Evolutionary conservation across 2,329 filamentous ascomycete genomes (phyloP).

Genomic region (Stachybotrys chlorohalonatus): DNA sequence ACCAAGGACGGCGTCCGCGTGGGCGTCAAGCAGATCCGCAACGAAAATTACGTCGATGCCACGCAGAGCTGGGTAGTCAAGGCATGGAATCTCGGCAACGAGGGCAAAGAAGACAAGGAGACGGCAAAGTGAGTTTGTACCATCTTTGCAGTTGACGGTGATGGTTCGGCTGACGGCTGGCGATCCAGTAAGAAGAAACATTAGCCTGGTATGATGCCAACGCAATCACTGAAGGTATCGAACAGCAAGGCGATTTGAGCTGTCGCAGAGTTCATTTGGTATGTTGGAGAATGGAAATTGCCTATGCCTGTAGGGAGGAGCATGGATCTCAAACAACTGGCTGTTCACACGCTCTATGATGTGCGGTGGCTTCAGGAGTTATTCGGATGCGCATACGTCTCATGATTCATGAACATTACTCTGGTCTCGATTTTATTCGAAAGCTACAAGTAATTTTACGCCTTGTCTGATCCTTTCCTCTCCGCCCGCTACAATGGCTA

Average conservation of each 20-base stretch:
- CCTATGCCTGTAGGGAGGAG: no score
- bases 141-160: not conserved
- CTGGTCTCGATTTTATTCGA: not conserved
- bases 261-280: not conserved
- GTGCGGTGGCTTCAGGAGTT: not conserved
- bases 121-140: constrained; percentile 1
- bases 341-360: no score
- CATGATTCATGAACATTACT: not conserved
- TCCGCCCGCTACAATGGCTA: no score
- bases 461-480: no score
- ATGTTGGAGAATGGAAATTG: no score
- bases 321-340: no score
- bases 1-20: constrained; percentile 67
- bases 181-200: constrained; percentile 11
- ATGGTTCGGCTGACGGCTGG: constrained; percentile 4
- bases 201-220: not conserved
- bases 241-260: not conserved
- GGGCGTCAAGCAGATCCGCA: constrained; percentile 57
- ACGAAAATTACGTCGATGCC: constrained; percentile 63
- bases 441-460: not conserved
- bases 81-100: constrained; percentile 50
- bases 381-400: not conserved
- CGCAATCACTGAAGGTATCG: not conserved
- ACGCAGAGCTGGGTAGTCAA: constrained; percentile 63
- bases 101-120: constrained; percentile 6